A percentile compares a stretch with the other conserved stretches of the same genome.
These are phyloP conservation scores for Trametes sp. DNA, from an alignment of 1,284 basidiomycete species.

Conservation along the genomic window DNA sequence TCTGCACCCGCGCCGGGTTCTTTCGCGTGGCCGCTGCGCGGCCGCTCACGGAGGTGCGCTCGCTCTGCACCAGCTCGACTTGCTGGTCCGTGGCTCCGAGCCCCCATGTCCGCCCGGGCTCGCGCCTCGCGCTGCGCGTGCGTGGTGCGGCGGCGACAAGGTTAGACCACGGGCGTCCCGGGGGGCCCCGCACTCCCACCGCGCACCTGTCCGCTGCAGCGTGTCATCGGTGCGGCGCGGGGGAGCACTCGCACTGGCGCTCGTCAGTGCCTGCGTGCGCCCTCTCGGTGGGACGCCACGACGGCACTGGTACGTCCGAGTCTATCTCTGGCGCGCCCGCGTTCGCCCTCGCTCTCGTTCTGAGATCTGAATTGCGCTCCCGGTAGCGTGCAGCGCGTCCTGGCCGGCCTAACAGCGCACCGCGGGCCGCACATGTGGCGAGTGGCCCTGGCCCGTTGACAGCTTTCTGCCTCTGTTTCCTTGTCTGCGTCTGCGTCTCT, in stretches of 20 bases:
- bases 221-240: constrained; percentile 4
- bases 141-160: neutral
- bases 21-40: too few species aligned
- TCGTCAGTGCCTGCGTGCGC: neutral
- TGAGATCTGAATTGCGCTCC: neutral
- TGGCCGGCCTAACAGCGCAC: neutral
- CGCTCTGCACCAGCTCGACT: too few species aligned
- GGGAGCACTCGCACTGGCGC: too few species aligned
- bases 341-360: neutral
- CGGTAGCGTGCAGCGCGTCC: neutral
- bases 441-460: too few species aligned
- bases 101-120: neutral
- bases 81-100: neutral
- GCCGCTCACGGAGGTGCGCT: too few species aligned
- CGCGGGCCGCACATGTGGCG: neutral
- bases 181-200: constrained; percentile 1
- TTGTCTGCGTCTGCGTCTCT: too few species aligned
- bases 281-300: neutral
- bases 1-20: neutral
- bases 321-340: neutral
- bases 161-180: constrained; percentile 1
- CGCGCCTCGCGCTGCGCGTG: too few species aligned
- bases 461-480: too few species aligned
- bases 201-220: constrained; percentile 3
- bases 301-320: neutral